Evolutionary conservation across 2,329 filamentous ascomycete species (phyloP), one percentile per base, ranked within the genome.

Genomic region (Colletotrichum tanaceti): DNA sequence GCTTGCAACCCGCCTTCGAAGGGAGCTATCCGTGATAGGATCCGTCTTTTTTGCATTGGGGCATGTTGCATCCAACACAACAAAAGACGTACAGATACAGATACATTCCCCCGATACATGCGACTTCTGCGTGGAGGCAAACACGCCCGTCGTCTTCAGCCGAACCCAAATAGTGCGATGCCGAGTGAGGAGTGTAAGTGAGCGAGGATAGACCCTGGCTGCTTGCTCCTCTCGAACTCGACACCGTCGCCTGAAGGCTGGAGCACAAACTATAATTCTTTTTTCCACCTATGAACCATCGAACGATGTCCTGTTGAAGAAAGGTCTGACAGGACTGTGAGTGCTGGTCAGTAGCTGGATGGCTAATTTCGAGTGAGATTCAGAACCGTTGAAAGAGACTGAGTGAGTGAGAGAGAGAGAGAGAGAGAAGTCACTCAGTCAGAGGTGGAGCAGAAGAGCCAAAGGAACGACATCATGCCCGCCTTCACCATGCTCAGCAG

Each of bases 401-500:
- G 28, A 28, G 28, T 28, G 28, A 28, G 28, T n/a, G n/a, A n/a
- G n/a, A n/a, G n/a, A n/a, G n/a, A n/a, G n/a, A n/a, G n/a, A n/a
- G n/a, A n/a, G n/a, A n/a, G n/a, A n/a, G n/a, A n/a, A n/a, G n/a
- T n/a, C n/a, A n/a, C n/a, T n/a, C n/a, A 28, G 28, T 9, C 5
- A 28, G 28, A 28, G 28, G 28, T 28, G 28, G 28, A 28, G 7
- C 28, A 28, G 5, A 28, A 1, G 28, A 28, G 44, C 58, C 13
- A 52, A 2, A 54, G 13, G 41, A 13, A 16, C 32, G 35, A 38
- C 41, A 58, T 32, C n/a, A 68, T 70, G 67, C 63, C 67, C 3
- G 58, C 67, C 28, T 68, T 70, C 50, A 55, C 58, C 5, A 32
- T 49, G 43, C 63, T 68, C 14, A 58, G n/a, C 52, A 52, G 67